Evolutionary conservation across 805 yeast genomes (phyloP), one percentile per base, ranked within the genome.

Genomic region (Hemisphaericaspora nanyangensis): DNA sequence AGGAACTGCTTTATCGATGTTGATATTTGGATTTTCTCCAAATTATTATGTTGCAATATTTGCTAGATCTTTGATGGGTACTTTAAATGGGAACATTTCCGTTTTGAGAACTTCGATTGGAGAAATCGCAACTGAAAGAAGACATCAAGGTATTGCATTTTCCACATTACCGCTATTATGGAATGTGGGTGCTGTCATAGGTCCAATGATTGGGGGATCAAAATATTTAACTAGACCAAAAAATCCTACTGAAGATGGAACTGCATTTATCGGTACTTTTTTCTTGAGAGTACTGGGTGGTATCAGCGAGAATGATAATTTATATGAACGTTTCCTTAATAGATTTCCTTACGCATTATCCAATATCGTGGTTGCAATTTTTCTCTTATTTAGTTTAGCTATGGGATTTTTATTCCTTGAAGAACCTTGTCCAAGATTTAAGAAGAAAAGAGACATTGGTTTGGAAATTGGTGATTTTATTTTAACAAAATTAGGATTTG

Each of bases 31-130:
- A 1, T 76, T 79, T 45, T 60, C 81, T 11, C 61, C 56, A 15
- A 74, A 70, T 51, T 77, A 68, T 49, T 70, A 67, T 48, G 63
- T 67, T 58, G 85, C 85, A 0, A 47, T 80, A 3, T 49, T 61
- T 11, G 76, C 85, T 7, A 63, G 85, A 49, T 62, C 72, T 16
- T 45, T 71, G 31, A 71, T 76, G 60, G 87, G 87, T 0, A 57
- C 73, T 2, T 56, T 80, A 30, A 80, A 80, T 51, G 87, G 85
- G 6, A 80, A 80, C 51, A 75, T 79, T 7, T 79, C 81, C 1
- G 84, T 80, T n/a, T 51, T 80, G 24, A 60, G 86, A 53, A 80
- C 86, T 0, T 58, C 70, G 35, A 64, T 80, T 32, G 86, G 85
- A 3, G 87, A 80, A 51, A 56, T 77, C 12, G 81, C 82, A 4